Base-by-base conservation (phyloP, 495 filamentous ascomycete genomes). In the Staphylotrichum longicolle region DNA sequence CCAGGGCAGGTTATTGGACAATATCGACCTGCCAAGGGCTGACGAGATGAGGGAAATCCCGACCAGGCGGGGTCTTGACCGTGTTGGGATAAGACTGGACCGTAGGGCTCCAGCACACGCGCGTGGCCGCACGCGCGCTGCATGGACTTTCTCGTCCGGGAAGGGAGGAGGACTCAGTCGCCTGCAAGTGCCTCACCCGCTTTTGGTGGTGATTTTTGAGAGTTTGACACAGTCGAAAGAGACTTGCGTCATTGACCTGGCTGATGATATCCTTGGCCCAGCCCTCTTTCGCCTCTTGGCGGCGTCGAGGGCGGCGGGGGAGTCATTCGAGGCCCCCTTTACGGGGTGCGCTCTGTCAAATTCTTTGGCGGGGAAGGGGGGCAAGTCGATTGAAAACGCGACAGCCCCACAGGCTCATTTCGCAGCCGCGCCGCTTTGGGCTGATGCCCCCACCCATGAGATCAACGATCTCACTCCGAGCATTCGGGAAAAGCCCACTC, bases 401-500 rank as follows among this genome's bases (percentile, higher is more conserved):
- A 12, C 40, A 50, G 59, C 1, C 37, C 60, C 60, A 62, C 60
- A 20, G 52, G n/a, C 11, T 39, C 51, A 62, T 57, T 57, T 62
- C 60, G 52, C 44, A 15, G 20, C 52, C 4, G 3, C 4, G 3
- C 15, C 20, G 3, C 12, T 30, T 41, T 50, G 52, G 44, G 45
- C n/a, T 20, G 57, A 47, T 1, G 9, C 8, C 58, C 49, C 50
- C 58, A 48, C 32, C 35, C 44, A 4, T 37, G 48, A 54, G 44
- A 45, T 45, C 49, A n/a, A 46, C 53, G 34, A 52, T 42, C 52
- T 55, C 27, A 11, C 47, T 50, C 45, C 12, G 47, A 11, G 11
- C 42, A 45, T 11, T 7, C 15, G 45, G 6, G 7, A 20, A 30
- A 47, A 47, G 6, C 42, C 11, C 37, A 39, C 6, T 6, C 5